A percentile compares a stretch with the other conserved stretches of the same genome.
Evolutionary conservation across 1,139 yeast species (phyloP).

Genomic region (Spathaspora sp.): DNA sequence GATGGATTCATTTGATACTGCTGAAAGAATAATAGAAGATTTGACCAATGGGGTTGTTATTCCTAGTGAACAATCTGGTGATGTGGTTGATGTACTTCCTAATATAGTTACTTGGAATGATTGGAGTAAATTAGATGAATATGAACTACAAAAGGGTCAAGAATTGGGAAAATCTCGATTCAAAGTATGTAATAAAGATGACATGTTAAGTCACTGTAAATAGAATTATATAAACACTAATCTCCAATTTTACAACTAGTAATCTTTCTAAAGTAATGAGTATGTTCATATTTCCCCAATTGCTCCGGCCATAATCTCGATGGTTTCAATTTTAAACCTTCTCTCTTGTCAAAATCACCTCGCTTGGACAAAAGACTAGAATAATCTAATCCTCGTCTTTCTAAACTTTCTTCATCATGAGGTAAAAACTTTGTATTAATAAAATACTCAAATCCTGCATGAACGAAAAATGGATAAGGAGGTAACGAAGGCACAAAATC

Average conservation of each 20-base stretch:
- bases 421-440: constrained; percentile 47
- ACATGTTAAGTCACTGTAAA: constrained; percentile 40
- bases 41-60: constrained; percentile 35
- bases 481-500: constrained; percentile 63
- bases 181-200: constrained; percentile 50
- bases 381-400: constrained; percentile 16
- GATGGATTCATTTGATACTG: constrained; percentile 79
- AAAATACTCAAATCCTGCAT: constrained; percentile 51
- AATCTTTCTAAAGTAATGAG: constrained; percentile 32
- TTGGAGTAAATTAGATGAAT: constrained; percentile 62
- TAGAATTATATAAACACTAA: constrained; percentile 2
- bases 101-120: constrained; percentile 60
- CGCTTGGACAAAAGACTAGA: constrained; percentile 9
- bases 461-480: constrained; percentile 42
- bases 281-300: constrained; percentile 34
- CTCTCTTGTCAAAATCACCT: background rate
- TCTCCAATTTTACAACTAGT: constrained; percentile 28
- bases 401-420: constrained; percentile 39
- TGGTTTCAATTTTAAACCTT: constrained; percentile 7
- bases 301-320: constrained; percentile 23
- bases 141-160: constrained; percentile 53
- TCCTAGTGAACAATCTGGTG: constrained; percentile 8
- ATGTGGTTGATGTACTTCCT: constrained; percentile 21
- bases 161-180: constrained; percentile 52
- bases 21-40: constrained; percentile 62